A percentile compares a stretch with the other conserved stretches of the same genome.
These are phyloP conservation scores for Orbilia javanica DNA, from an alignment of 2,329 filamentous ascomycete species.

Conservation along the genomic window DNA sequence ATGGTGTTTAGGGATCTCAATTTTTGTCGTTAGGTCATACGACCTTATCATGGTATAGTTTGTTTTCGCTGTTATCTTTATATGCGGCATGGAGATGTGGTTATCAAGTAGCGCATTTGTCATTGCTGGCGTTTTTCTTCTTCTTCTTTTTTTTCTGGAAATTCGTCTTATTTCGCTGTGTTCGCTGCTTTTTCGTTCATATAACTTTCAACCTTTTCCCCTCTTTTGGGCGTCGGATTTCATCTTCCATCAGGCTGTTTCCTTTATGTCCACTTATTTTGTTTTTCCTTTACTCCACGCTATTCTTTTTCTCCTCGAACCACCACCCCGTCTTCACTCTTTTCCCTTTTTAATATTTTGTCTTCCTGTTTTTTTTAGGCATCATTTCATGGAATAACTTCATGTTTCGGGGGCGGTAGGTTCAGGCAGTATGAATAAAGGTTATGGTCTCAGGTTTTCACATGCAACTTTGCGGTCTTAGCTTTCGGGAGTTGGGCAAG, in stretches of 20 bases:
- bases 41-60: slow-evolving; percentile 2
- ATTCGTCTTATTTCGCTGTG: not conserved
- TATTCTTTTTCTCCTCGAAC: slow-evolving; percentile 5
- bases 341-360: too few species aligned
- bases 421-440: slow-evolving; percentile 19
- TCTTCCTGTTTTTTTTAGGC: not conserved
- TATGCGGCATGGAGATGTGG: slow-evolving; percentile 20
- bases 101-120: slow-evolving; percentile 13
- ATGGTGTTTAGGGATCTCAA: slow-evolving; percentile 28
- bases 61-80: not conserved
- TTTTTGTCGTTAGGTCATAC: not conserved
- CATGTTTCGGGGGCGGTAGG: not conserved
- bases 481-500: slow-evolving; percentile 38
- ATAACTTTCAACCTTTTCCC: not conserved
- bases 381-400: not conserved
- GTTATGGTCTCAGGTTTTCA: slow-evolving; percentile 17
- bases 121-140: slow-evolving; percentile 51
- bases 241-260: not conserved
- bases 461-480: slow-evolving; percentile 14
- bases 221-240: slow-evolving; percentile 9
- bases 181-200: not conserved
- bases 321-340: too few species aligned
- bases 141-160: not conserved
- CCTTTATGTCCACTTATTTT: not conserved
- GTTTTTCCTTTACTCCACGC: not conserved